These are phyloP conservation scores for Cryptosporidium ubiquitum DNA, from an alignment of 169 alveolate species.

Conservation along the genomic window DNA sequence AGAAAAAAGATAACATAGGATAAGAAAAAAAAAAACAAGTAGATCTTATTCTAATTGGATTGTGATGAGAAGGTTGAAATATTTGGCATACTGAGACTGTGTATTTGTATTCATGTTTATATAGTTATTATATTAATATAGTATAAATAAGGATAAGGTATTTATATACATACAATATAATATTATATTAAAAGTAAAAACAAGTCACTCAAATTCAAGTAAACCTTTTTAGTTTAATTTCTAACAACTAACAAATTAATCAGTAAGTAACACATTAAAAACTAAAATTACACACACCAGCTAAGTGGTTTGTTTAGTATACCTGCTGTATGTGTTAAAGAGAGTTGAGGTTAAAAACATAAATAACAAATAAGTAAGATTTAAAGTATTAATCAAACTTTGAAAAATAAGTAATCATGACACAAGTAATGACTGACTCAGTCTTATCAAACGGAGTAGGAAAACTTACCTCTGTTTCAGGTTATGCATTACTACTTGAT, in stretches of 20 bases:
- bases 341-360: no score
- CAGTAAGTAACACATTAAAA: neutral
- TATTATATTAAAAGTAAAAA: no score
- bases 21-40: neutral
- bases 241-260: neutral
- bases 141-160: neutral
- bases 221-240: neutral
- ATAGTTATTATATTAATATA: neutral
- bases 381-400: neutral
- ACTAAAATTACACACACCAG: neutral
- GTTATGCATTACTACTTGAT: conserved; percentile 82
- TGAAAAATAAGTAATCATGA: neutral
- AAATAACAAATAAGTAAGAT: neutral
- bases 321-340: neutral
- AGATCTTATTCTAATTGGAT: neutral
- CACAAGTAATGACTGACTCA: conserved; percentile 13
- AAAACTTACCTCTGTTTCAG: conserved; percentile 81
- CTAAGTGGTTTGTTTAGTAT: neutral
- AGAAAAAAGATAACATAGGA: neutral
- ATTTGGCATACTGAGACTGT: neutral
- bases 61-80: neutral
- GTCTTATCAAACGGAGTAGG: conserved; percentile 27
- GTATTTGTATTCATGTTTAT: neutral
- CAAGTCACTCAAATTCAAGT: no score
- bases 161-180: neutral